Conservation (phyloP, 306 rosid genomes). For the Calophaca sinica region DNA sequence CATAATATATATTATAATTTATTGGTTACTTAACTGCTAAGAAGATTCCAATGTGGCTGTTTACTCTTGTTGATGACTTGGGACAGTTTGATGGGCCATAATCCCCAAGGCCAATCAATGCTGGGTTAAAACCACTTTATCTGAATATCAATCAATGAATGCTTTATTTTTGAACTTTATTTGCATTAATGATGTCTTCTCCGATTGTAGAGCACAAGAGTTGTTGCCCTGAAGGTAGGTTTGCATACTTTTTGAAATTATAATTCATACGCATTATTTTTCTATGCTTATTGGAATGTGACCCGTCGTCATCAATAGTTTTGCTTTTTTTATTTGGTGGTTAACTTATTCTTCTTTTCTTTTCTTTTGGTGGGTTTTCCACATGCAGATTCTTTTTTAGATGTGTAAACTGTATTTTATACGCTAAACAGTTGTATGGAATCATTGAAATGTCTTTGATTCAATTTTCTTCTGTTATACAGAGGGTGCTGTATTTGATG, state of each 20-base stretch:
- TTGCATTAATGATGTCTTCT: background rate
- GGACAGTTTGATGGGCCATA: slow-evolving; percentile 2
- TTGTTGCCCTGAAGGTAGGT: background rate
- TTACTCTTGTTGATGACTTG: background rate
- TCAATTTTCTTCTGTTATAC: slow-evolving; percentile 43
- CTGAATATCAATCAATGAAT: background rate
- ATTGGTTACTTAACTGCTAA: background rate
- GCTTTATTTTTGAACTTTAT: background rate
- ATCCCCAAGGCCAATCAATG: background rate
- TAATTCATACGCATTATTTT: background rate
- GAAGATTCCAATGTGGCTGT: slow-evolving; percentile 2
- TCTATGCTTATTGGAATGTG: background rate
- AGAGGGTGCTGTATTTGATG: slow-evolving; percentile 75
- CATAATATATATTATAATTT: too few relatives aligned
- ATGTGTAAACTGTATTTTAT: background rate
- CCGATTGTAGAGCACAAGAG: background rate
- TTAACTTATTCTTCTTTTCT: background rate
- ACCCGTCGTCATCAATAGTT: background rate
- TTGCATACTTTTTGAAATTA: slow-evolving; percentile 32
- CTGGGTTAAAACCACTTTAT: background rate
- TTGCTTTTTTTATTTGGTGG: slow-evolving; percentile 4
- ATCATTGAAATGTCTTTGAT: slow-evolving; percentile 16
- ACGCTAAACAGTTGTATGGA: slow-evolving; percentile 1
- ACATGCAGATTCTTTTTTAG: background rate
- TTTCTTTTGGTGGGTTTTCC: background rate